Evolutionary conservation across 805 yeast genomes (phyloP), one percentile per base, ranked within the genome.

Genomic region (Saccharomycopsis amapae): DNA sequence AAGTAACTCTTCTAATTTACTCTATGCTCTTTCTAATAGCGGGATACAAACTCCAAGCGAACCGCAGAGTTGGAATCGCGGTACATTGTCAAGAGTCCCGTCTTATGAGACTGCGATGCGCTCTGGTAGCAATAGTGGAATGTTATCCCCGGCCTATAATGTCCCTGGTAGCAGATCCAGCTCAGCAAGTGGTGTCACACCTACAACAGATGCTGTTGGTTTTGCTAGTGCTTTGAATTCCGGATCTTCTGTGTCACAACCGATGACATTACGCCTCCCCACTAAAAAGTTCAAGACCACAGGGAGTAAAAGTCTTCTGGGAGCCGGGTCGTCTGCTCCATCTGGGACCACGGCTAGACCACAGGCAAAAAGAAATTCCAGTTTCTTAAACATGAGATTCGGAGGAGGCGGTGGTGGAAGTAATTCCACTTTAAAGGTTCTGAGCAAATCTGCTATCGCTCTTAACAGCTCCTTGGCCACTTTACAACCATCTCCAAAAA

Each of bases 81-180:
- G 61, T 4, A 62, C 68, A 2, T 53, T 86, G 52, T 78, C 83
- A 18, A 67, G 77, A 40, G 96, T 90, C 5, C 97, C 97, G 0
- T 79, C 95, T 0, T 90, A 90, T 62, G 73, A 72, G 5, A 80
- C 84, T 26, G 97, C 97, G 0, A 63, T 88, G 61, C 75, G 74
- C 55, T 62, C 75, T 2, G 79, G 72, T 38, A 65, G 63, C 4
- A 62, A 71, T 9, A 72, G 67, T 2, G 73, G 67, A 18, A 77
- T 74, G 43, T 63, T 81, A 22, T 80, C 96, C 1, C 97, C 97
- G 0, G 73, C 75, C 2, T 88, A 87, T 26, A 38, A 40, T 36
- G 19, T 28, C 20, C 35, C 41, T 15, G 12, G 12, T 10, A 34
- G n/a, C n/a, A n/a, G n/a, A n/a, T n/a, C n/a, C n/a, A n/a, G n/a